Evolutionary conservation across 352 stramenopile species (phyloP), one percentile per base, ranked within the genome.

Genomic region (Phytopythium mirpurense): DNA sequence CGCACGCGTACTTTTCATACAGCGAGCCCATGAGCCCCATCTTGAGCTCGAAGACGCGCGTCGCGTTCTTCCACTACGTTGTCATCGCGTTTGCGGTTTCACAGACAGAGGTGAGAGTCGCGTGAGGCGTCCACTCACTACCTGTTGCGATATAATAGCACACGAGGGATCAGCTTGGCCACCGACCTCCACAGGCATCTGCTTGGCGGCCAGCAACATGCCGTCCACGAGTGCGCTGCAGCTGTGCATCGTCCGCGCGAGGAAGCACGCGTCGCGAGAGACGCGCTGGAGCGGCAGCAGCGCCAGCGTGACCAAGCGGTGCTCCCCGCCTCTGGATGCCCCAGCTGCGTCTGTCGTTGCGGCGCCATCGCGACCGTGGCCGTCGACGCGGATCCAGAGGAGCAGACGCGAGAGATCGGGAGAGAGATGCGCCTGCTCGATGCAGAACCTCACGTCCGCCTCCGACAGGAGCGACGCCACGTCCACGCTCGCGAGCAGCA

Each of bases 31-130:
- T 74, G 23, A 89, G 64, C 9, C 74, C 71, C 66, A 91, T 86
- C 49, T 91, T 91, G 18, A 89, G 61, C 44, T 91, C 81, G 46
- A 91, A 89, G 26, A 88, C 70, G 18, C 72, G 72, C 8, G 64
- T 88, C n/a, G 81, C 76, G 52, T 77, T 88, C 64, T 88, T 89
- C 81, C 81, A 91, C 63, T 77, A n/a, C n/a, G n/a, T n/a, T n/a
- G n/a, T n/a, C n/a, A n/a, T n/a, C n/a, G n/a, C n/a, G n/a, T n/a
- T n/a, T n/a, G n/a, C n/a, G n/a, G n/a, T n/a, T n/a, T n/a, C n/a
- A n/a, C n/a, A n/a, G n/a, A n/a, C n/a, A n/a, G n/a, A n/a, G n/a
- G n/a, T n/a, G n/a, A n/a, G n/a, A n/a, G n/a, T n/a, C n/a, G n/a
- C n/a, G n/a, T n/a, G n/a, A n/a, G n/a, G n/a, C n/a, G n/a, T n/a